Conservation (phyloP, 805 yeast species). For the Tetrapisispora arboricola region DNA sequence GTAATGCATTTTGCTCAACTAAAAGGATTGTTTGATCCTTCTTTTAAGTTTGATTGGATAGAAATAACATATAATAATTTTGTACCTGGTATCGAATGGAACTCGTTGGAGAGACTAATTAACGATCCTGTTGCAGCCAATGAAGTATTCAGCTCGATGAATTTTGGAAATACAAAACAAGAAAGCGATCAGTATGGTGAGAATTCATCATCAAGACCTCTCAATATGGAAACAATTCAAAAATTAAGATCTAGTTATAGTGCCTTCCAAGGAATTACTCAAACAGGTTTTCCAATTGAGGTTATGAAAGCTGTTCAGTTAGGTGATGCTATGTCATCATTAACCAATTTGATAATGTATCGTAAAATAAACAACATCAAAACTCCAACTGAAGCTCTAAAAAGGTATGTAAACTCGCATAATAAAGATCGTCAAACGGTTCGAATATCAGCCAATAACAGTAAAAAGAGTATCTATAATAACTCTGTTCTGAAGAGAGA, state of each 20-base stretch:
- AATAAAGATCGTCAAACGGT: constrained; percentile 4
- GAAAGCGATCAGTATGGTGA: constrained; percentile 3
- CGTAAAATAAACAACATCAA: constrained; percentile 38
- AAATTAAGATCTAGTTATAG: constrained; percentile 31
- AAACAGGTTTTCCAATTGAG: constrained; percentile 53
- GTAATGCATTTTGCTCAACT: constrained; percentile 52
- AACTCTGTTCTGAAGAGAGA: not conserved
- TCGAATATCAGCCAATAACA: not conserved
- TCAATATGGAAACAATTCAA: constrained; percentile 15
- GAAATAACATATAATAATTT: constrained; percentile 46
- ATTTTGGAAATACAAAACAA: constrained; percentile 7
- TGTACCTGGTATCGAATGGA: constrained; percentile 39
- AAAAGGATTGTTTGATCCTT: constrained; percentile 51
- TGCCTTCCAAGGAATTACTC: constrained; percentile 40
- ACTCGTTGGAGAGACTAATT: constrained; percentile 35
- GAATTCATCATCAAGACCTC: not conserved
- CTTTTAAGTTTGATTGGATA: constrained; percentile 59
- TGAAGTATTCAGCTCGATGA: constrained; percentile 9
- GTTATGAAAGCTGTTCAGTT: constrained; percentile 66
- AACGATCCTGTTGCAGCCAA: constrained; percentile 18
- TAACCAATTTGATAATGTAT: constrained; percentile 54
- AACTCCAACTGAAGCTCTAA: constrained; percentile 49
- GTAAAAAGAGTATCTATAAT: not conserved
- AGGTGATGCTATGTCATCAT: constrained; percentile 66
- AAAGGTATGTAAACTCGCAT: constrained; percentile 25